A percentile compares a stretch with the other conserved stretches of the same genome.
phyloP scores from a whole-genome alignment of 31 red algal species.

The Odonthalia washingtoniensis region DNA sequence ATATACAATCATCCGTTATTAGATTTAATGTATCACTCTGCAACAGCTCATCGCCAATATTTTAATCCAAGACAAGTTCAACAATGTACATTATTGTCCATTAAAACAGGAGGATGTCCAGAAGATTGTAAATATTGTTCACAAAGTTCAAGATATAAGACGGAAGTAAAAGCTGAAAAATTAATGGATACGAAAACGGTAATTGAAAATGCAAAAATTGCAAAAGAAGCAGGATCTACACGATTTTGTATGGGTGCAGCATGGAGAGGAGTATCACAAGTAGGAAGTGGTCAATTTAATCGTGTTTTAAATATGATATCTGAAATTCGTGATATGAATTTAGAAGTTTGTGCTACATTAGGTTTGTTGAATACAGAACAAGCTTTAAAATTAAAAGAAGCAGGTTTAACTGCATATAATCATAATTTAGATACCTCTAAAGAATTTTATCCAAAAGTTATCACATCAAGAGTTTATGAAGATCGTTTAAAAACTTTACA shows the following conservation, averaged over 20 bases:
- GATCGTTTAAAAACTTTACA: conserved; percentile 91
- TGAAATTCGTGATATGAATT: conserved; percentile 87
- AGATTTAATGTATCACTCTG: conserved; percentile 84
- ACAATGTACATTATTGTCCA: conserved; percentile 94
- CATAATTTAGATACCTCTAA: conserved; percentile 97
- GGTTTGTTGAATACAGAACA: conserved; percentile 89
- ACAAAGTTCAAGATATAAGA: conserved; percentile 85
- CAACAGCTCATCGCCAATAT: conserved; percentile 87
- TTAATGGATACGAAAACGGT: conserved; percentile 81
- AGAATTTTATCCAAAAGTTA: conserved; percentile 88
- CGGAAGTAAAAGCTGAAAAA: conserved; percentile 86
- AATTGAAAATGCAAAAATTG: conserved; percentile 65
- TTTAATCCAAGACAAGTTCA: conserved; percentile 90
- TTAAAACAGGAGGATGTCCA: conserved; percentile 98
- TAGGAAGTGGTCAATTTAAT: conserved; percentile 86
- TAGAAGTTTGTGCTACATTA: conserved; percentile 98
- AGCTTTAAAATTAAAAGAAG: conserved; percentile 84
- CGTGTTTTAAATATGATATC: conserved; percentile 87
- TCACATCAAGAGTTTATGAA: conserved; percentile 87
- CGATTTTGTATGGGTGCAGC: conserved; percentile 99
- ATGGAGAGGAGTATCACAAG: conserved; percentile 94
- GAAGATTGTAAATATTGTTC: conserved; percentile 99
- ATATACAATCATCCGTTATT: conserved; percentile 85
- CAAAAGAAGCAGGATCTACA: conserved; percentile 91
- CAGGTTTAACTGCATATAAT: conserved; percentile 98